Percentiles rank a stretch among this genome's conserved stretches.
Evolutionary conservation across 805 yeast species (phyloP).

Genomic region (Saccharomycopsis lassenensis): DNA sequence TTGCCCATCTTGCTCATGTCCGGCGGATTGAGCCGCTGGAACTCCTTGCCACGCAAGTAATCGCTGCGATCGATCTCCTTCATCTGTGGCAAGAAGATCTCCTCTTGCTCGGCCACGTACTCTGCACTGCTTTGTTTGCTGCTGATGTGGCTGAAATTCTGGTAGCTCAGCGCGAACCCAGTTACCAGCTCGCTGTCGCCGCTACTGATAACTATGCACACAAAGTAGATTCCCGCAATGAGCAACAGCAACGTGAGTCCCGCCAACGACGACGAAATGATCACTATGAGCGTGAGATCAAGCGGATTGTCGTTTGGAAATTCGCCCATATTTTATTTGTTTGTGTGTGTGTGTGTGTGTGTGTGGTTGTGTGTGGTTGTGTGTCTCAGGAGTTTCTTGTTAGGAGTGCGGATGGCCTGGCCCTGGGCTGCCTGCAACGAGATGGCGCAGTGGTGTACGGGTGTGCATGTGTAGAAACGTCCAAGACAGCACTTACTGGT

Average conservation of each 20-base stretch:
- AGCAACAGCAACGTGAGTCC: slow-evolving; percentile 11
- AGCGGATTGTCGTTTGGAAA: too few relatives aligned
- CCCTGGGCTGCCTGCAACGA: too few relatives aligned
- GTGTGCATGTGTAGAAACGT: too few relatives aligned
- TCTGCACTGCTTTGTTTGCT: slow-evolving; percentile 5
- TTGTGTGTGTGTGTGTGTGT: too few relatives aligned
- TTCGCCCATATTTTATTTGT: too few relatives aligned
- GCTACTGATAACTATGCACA: slow-evolving; percentile 10
- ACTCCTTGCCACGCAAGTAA: slow-evolving; percentile 5
- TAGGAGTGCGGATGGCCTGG: too few relatives aligned
- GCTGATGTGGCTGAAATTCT: slow-evolving; percentile 1
- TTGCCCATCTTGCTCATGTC: slow-evolving; percentile 8
- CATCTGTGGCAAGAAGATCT: slow-evolving; percentile 6
- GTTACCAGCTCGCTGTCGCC: not conserved
- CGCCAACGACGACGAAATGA: slow-evolving; percentile 12
- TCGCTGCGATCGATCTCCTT: slow-evolving; percentile 1
- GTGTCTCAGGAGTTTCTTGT: too few relatives aligned
- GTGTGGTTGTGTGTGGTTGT: too few relatives aligned
- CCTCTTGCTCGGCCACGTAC: slow-evolving; percentile 13
- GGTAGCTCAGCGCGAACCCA: slow-evolving; percentile 5
- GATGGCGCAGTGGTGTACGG: too few relatives aligned
- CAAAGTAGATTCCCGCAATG: slow-evolving; percentile 14
- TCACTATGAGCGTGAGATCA: slow-evolving; percentile 12
- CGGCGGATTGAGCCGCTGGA: slow-evolving; percentile 12
- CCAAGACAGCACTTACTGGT: too few relatives aligned